Percentiles rank a stretch among this genome's conserved stretches.
phyloP scores from a whole-genome alignment of 1,284 basidiomycete species.

The Cutaneotrichosporon dermatis region DNA sequence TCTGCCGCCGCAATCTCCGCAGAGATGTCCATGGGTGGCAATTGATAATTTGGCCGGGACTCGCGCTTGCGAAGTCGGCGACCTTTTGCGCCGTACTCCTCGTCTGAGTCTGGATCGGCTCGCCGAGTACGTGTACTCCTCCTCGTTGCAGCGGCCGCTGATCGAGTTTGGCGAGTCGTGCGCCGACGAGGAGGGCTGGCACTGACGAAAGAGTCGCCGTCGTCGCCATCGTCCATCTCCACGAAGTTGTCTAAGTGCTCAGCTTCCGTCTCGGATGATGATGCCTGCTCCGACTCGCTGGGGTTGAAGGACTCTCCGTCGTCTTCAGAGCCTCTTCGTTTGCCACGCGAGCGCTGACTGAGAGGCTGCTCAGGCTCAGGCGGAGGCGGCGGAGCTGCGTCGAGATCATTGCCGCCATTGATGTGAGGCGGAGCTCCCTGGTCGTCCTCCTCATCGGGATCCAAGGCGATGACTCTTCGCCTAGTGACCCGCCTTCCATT shows the following conservation, averaged over 20 bases:
- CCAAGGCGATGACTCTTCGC: conserved; percentile 16
- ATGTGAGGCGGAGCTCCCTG: conserved; percentile 11
- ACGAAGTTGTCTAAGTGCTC: conserved; percentile 27
- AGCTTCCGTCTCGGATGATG: conserved; percentile 19
- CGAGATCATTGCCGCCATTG: conserved; percentile 3
- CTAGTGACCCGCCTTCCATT: conserved; percentile 22
- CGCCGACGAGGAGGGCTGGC: conserved; percentile 8
- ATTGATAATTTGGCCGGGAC: conserved; percentile 42
- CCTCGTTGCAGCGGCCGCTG: not conserved
- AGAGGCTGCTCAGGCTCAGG: not conserved
- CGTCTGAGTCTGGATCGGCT: conserved; percentile 26
- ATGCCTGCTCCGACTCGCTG: conserved; percentile 21
- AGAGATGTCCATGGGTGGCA: conserved; percentile 42
- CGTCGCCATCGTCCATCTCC: conserved; percentile 49
- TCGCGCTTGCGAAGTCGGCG: conserved; percentile 43
- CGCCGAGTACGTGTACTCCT: conserved; percentile 21
- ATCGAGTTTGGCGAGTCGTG: conserved; percentile 2
- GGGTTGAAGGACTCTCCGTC: conserved; percentile 36
- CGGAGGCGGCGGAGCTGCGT: not conserved
- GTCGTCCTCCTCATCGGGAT: conserved; percentile 41
- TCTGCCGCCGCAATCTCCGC: conserved; percentile 31
- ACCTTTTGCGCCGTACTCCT: conserved; percentile 24
- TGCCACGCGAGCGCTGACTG: conserved; percentile 8
- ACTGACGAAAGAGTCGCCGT: conserved; percentile 4
- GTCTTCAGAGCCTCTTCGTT: conserved; percentile 22